Evolutionary conservation across 2,329 filamentous ascomycete species (phyloP).

Genomic region (Phialophora tarda): DNA sequence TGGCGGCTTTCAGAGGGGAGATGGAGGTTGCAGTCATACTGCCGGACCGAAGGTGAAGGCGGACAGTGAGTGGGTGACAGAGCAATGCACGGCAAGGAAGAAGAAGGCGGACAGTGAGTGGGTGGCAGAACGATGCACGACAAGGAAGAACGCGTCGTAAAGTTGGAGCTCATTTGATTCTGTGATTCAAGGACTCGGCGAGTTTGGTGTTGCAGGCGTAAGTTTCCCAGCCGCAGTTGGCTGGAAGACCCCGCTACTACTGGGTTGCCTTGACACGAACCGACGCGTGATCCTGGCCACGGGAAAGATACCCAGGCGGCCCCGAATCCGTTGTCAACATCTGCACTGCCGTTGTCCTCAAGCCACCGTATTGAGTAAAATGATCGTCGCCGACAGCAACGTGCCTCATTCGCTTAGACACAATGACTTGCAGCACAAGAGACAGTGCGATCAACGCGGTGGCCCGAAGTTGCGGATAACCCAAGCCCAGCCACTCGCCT

Average conservation of each 20-base stretch:
- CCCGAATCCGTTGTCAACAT: neutral
- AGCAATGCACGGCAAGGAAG: conserved; percentile 20
- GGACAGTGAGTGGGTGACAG: conserved; percentile 10
- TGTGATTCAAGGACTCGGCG: conserved; percentile 10
- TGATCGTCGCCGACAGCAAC: neutral
- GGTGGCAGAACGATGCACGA: conserved; percentile 4
- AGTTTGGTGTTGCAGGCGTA: conserved; percentile 23
- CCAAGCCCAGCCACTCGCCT: conserved; percentile 14
- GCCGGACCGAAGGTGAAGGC: neutral
- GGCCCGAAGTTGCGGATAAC: neutral
- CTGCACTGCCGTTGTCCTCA: neutral
- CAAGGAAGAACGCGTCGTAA: conserved; percentile 25
- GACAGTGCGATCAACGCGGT: conserved; percentile 4
- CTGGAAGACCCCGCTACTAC: conserved; percentile 17
- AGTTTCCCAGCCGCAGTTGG: conserved; percentile 20
- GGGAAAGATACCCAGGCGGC: neutral
- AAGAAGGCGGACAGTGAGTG: conserved; percentile 11
- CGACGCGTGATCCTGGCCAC: conserved; percentile 6
- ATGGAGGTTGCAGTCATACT: conserved; percentile 29
- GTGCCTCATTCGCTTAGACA: neutral
- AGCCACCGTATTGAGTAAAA: neutral
- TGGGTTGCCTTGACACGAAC: conserved; percentile 18
- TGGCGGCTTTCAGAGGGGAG: conserved; percentile 37
- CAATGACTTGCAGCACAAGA: conserved; percentile 5
- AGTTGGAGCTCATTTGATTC: conserved; percentile 15